Evolutionary conservation across 2,329 filamentous ascomycete species (phyloP), one percentile per base, ranked within the genome.

Genomic region (Chaetomium olivaceum): DNA sequence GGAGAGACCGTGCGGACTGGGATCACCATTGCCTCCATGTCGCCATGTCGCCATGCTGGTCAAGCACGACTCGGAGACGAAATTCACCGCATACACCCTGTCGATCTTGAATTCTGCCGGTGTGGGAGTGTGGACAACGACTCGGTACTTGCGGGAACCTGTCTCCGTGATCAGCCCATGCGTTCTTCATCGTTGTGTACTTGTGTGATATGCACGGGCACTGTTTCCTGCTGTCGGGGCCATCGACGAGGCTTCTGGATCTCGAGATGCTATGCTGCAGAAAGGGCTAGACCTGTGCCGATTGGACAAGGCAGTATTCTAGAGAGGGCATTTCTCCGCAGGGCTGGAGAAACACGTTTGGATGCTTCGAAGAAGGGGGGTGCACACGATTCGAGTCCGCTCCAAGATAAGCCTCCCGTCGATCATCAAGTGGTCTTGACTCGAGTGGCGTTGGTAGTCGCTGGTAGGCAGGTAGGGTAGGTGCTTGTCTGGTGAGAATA

Each of bases 1-100:
- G 23, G 1, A 31, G 14, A 6, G 36, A 14, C 43, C 61, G 56
- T 55, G 62, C 36, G 43, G 25, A 31, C 63, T 14, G 21, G 56
- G 59, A 58, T 60, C n/a, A 12, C 43, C 60, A 23, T 64, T 64
- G 58, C 58, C 60, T 67, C 43, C 52, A 21, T 36, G 50, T 50
- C 36, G 51, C 43, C 52, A 21, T 36, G 50, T 50, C 36, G 51
- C 57, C 61, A 61, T 66, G 31, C 31, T 12, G 14, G 39, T 25
- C 39, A 14, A 31, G 14, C 66, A 61, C 33, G 63, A 68, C 58
- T 64, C 61, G 61, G 62, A 46, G 16, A 39, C 11, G 31, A 50
- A 48, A 50, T 27, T 64, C 57, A 39, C 58, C 54, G 58, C 62
- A 60, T 43, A 52, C 59, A 25, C n/a, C 58, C 54, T 46, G 51